Evolutionary conservation across 495 filamentous ascomycete genomes (phyloP), one percentile per base, ranked within the genome.

Genomic region (Penicillium paxilli): DNA sequence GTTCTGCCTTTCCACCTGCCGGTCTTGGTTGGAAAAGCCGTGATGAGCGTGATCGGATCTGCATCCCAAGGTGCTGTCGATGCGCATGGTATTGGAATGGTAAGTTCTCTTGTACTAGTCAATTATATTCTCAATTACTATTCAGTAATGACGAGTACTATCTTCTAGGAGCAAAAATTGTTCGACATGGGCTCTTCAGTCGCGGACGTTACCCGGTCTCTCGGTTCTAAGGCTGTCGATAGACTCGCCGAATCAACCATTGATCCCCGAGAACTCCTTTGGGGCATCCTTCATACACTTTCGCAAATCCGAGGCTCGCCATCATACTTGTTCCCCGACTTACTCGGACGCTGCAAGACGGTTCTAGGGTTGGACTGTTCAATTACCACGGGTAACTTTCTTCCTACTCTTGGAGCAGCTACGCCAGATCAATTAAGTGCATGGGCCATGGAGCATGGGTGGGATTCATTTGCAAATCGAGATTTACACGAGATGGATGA

Each of bases 31-130:
- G 81, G 78, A 1, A 77, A 80, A 52, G 72, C 79, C 14, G 71
- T 85, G 0, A 77, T 83, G 53, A 54, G 74, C 26, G 75, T 81
- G 16, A 78, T 85, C n/a, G 69, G 74, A 1, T 74, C 69, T 11
- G 69, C 82, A 8, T 80, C 81, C 1, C 65, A 78, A 5, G 72
- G 75, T 5, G 78, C 76, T 35, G 80, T 87, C 12, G 77, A 82
- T 56, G 76, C 86, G 0, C 83, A 87, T 51, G 84, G 84, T 0
- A 81, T 80, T 47, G 81, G 81, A 22, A 84, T 87, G 85, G 84
- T 80, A 71, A 51, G 30, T 4, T 12, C 30, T 32, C 30, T 9
- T 12, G n/a, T n/a, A n/a, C n/a, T n/a, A n/a, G n/a, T n/a, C n/a
- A n/a, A n/a, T n/a, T n/a, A n/a, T n/a, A n/a, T n/a, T n/a, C n/a